Conservation (phyloP, 2,329 filamentous ascomycete genomes). For the Paraphaeosphaeria sporulosa region DNA sequence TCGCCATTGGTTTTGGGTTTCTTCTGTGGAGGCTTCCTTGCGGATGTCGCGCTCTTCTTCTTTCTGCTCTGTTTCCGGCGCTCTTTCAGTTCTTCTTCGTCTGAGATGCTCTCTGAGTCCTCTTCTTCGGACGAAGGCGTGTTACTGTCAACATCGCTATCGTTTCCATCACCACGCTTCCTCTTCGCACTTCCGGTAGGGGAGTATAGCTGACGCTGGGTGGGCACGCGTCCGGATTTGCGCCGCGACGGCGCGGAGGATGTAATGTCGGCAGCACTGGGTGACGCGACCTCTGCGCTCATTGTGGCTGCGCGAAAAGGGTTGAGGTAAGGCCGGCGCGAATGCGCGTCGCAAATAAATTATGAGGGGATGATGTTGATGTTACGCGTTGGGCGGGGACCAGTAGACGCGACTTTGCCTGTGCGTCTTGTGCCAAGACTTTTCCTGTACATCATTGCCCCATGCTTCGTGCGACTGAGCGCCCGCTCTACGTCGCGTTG, state of each 20-base stretch:
- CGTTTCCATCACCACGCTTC: constrained; percentile 43
- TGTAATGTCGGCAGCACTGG: constrained; percentile 32
- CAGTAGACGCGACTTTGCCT: constrained; percentile 10
- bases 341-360: constrained; percentile 8
- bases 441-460: constrained; percentile 6
- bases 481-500: background rate
- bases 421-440: constrained; percentile 15
- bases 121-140: constrained; percentile 38
- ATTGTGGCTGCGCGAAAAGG: constrained; percentile 34
- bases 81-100: constrained; percentile 50
- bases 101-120: constrained; percentile 43
- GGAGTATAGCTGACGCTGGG: constrained; percentile 45
- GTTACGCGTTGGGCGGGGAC: constrained; percentile 8
- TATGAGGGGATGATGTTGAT: constrained; percentile 17
- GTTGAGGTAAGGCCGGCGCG: constrained; percentile 1
- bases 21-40: constrained; percentile 55
- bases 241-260: constrained; percentile 45
- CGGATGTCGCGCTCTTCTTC: constrained; percentile 37
- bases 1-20: constrained; percentile 64
- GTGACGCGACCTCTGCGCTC: constrained; percentile 38
- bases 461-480: constrained; percentile 1
- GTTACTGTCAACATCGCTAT: constrained; percentile 40
- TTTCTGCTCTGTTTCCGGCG: constrained; percentile 43
- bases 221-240: constrained; percentile 52
- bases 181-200: constrained; percentile 44